These are phyloP conservation scores for Naganishia cerealis DNA, from an alignment of 1,284 basidiomycete species.

Conservation along the genomic window DNA sequence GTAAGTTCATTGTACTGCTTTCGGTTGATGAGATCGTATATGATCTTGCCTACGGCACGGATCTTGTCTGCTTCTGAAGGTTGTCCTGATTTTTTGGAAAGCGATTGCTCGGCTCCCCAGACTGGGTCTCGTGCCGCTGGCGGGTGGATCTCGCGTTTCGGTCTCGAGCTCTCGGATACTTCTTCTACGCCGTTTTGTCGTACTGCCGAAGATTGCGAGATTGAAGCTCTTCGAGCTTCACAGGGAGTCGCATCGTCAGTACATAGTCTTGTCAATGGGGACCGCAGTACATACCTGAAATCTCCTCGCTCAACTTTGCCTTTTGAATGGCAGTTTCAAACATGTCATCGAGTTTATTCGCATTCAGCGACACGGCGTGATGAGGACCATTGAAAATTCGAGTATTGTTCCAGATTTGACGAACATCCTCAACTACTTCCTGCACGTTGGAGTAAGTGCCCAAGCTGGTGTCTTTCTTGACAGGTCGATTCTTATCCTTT, in stretches of 20 bases:
- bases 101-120: constrained; percentile 65
- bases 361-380: constrained; percentile 75
- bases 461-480: constrained; percentile 57
- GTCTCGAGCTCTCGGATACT: constrained; percentile 60
- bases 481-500: constrained; percentile 61
- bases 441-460: constrained; percentile 72
- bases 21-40: constrained; percentile 71
- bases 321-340: constrained; percentile 88
- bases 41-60: constrained; percentile 70
- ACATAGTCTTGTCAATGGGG: background rate
- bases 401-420: constrained; percentile 84
- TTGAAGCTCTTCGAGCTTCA: constrained; percentile 42
- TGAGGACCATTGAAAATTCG: constrained; percentile 89
- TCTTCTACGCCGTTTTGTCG: constrained; percentile 51
- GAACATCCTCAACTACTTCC: constrained; percentile 78
- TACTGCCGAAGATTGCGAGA: constrained; percentile 50
- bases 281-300: constrained; percentile 58
- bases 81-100: constrained; percentile 58
- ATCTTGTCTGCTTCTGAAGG: constrained; percentile 65
- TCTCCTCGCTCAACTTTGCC: constrained; percentile 69
- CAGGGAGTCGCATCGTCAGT: constrained; percentile 1
- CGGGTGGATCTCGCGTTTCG: constrained; percentile 95
- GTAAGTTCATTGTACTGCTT: constrained; percentile 75
- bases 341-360: constrained; percentile 74
- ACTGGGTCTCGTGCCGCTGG: constrained; percentile 88